phyloP scores from a whole-genome alignment of 2,329 filamentous ascomycete species.

The Alternaria solani region DNA sequence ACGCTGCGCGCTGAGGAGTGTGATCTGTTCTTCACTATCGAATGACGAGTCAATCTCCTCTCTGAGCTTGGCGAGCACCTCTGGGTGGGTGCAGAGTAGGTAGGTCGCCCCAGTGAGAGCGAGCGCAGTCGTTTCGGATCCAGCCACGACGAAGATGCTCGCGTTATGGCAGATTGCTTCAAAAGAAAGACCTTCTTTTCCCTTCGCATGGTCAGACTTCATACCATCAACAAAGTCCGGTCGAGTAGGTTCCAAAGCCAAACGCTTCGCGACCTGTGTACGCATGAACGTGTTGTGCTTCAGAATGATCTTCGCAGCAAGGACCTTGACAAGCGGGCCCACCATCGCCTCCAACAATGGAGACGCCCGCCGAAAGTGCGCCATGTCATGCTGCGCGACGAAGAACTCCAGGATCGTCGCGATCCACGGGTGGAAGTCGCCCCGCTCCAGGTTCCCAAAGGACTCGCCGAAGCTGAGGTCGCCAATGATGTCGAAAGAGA shows the following conservation, averaged over 20 bases:
- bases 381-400: constrained; percentile 14
- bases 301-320: constrained; percentile 4
- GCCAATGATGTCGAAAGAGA: constrained; percentile 41
- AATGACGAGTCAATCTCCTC: constrained; percentile 30
- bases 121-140: constrained; percentile 30
- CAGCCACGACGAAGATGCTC: constrained; percentile 31
- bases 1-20: constrained; percentile 25
- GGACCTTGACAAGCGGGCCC: neutral
- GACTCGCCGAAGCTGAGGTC: constrained; percentile 61
- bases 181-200: constrained; percentile 25
- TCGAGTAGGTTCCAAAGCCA: constrained; percentile 23
- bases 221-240: constrained; percentile 29
- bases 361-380: constrained; percentile 6
- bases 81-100: constrained; percentile 23
- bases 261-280: constrained; percentile 3
- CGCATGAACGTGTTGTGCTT: constrained; percentile 4
- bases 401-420: constrained; percentile 28
- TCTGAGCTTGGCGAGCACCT: constrained; percentile 20
- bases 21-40: constrained; percentile 37
- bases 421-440: constrained; percentile 30
- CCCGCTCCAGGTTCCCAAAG: constrained; percentile 36
- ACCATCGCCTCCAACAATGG: constrained; percentile 2
- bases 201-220: constrained; percentile 18
- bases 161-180: constrained; percentile 18
- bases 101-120: constrained; percentile 24